A percentile compares a stretch with the other conserved stretches of the same genome.
Conservation (phyloP, 1,284 basidiomycete species). For the Neolentinus lepideus region DNA sequence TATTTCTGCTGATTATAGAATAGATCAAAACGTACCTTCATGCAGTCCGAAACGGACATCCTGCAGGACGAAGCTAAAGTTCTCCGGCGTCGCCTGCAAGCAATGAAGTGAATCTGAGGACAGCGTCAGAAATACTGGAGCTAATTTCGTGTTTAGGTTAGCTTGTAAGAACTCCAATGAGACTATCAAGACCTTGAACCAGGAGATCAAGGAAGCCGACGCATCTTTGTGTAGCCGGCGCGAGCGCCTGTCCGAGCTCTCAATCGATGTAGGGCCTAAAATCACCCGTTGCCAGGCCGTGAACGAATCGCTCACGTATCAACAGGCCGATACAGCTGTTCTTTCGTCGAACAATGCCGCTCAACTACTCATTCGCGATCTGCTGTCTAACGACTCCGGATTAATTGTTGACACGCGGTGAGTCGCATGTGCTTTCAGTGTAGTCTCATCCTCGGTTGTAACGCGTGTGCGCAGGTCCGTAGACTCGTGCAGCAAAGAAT, state of each 20-base stretch:
- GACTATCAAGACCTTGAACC: constrained; percentile 7
- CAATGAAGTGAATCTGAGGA: constrained; percentile 13
- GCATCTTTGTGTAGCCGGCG: constrained; percentile 6
- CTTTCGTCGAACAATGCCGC: not conserved
- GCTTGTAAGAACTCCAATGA: constrained; percentile 10
- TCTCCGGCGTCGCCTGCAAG: constrained; percentile 11
- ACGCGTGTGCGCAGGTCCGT: too few species aligned
- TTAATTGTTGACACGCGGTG: not conserved
- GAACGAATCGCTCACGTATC: not conserved
- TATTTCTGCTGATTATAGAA: not conserved
- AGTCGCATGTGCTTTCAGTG: not conserved
- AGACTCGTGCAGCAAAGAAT: too few species aligned
- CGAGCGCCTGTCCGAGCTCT: constrained; percentile 12
- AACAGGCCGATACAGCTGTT: constrained; percentile 4
- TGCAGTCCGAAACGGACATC: not conserved
- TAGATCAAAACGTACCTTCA: not conserved
- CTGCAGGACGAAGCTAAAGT: constrained; percentile 10
- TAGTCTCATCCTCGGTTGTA: too few species aligned
- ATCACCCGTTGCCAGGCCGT: too few species aligned
- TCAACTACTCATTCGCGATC: not conserved
- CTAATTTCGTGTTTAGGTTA: constrained; percentile 7
- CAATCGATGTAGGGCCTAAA: constrained; percentile 12
- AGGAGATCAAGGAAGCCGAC: constrained; percentile 8
- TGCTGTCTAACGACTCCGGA: not conserved
- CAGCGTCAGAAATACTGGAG: not conserved